These are phyloP conservation scores for Ehretia macrophylla DNA, from an alignment of 257 asterid genomes.

Conservation along the genomic window DNA sequence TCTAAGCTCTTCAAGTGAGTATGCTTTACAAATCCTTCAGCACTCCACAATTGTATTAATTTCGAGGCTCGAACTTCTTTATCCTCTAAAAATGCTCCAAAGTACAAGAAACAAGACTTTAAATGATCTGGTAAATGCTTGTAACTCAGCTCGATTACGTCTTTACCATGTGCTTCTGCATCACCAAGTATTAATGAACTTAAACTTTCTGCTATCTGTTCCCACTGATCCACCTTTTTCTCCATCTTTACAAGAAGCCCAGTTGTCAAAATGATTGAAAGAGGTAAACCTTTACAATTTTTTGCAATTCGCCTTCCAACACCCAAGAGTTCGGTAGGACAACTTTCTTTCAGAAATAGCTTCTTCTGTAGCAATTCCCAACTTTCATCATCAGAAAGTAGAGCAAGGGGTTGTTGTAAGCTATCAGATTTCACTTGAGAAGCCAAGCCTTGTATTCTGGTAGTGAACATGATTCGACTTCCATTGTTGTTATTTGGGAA, in stretches of 20 bases:
- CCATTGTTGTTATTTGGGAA: background rate
- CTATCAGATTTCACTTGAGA: background rate
- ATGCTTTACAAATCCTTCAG: constrained; percentile 3
- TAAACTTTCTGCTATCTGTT: background rate
- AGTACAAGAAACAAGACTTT: background rate
- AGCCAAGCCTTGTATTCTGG: background rate
- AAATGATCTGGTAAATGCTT: background rate
- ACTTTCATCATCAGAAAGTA: background rate
- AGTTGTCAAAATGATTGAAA: background rate
- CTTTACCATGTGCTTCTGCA: background rate
- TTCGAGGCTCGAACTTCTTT: background rate
- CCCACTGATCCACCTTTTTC: background rate
- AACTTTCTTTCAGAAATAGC: background rate
- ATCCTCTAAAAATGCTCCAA: background rate
- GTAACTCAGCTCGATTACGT: background rate
- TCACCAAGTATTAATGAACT: background rate
- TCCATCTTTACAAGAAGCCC: constrained; percentile 1
- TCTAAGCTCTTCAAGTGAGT: background rate
- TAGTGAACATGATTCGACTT: constrained; percentile 10
- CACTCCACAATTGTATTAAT: constrained; percentile 5
- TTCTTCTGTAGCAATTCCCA: background rate
- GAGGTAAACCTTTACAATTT: constrained; percentile 1
- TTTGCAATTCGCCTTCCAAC: constrained; percentile 1
- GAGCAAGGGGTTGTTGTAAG: background rate
- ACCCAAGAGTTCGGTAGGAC: background rate